Evolutionary conservation across 2,329 filamentous ascomycete genomes (phyloP).

Genomic region (Talaromyces funiculosus): DNA sequence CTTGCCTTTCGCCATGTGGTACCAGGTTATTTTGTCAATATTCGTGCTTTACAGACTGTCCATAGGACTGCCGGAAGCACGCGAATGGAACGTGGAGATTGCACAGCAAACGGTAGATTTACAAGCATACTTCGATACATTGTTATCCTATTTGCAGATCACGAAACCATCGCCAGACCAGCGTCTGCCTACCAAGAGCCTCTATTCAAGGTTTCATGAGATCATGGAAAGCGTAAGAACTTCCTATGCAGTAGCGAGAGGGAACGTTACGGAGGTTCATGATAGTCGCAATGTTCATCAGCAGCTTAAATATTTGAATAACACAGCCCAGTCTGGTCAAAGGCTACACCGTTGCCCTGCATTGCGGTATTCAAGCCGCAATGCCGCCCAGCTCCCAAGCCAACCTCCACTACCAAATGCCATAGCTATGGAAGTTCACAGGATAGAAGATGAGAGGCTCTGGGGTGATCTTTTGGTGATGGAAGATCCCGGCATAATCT

Average conservation of each 20-base stretch:
- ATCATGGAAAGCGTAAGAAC: conserved; percentile 16
- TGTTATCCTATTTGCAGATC: conserved; percentile 9
- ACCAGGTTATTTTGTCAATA: conserved; percentile 14
- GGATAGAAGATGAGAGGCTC: not conserved
- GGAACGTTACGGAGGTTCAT: conserved; percentile 1
- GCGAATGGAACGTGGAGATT: conserved; percentile 15
- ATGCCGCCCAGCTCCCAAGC: conserved; percentile 6
- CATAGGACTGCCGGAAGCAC: conserved; percentile 12
- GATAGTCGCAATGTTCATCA: conserved; percentile 1
- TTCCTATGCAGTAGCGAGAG: conserved; percentile 15
- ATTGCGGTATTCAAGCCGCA: conserved; percentile 15
- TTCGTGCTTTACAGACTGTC: conserved; percentile 17
- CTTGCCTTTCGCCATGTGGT: conserved; percentile 16
- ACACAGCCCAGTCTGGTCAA: conserved; percentile 3
- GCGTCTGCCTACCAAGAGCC: conserved; percentile 15
- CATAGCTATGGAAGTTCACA: not conserved
- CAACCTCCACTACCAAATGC: not conserved
- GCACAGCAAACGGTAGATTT: conserved; percentile 15
- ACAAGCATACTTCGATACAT: conserved; percentile 10
- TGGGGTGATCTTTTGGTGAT: not conserved
- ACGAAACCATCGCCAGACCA: conserved; percentile 12
- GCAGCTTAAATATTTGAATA: not conserved
- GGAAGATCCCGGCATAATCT: not conserved
- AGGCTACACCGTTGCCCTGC: conserved; percentile 16
- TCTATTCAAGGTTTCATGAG: conserved; percentile 16